Percentiles rank a stretch among this genome's conserved stretches.
These are phyloP conservation scores for Choricystis sp. DNA, from an alignment of 139 green algal species.

Conservation along the genomic window DNA sequence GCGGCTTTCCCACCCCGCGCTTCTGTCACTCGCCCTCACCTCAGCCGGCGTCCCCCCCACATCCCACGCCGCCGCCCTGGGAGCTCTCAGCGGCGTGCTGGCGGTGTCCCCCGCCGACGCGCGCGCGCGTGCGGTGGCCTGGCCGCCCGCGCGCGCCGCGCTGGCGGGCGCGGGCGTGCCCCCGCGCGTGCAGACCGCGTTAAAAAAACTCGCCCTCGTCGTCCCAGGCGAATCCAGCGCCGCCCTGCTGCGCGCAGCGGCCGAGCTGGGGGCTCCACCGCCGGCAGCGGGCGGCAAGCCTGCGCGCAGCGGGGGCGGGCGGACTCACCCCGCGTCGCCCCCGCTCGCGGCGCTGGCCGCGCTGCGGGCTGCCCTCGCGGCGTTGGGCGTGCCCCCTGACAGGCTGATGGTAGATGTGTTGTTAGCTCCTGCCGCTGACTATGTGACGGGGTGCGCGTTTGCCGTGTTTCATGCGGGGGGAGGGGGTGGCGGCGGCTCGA, in stretches of 20 bases:
- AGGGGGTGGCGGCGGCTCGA: too few relatives aligned
- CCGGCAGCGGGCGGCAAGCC: too few relatives aligned
- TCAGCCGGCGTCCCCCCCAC: not conserved
- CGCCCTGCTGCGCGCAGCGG: not conserved
- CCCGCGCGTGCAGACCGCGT: not conserved
- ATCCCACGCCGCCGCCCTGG: not conserved
- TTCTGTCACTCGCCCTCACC: constrained; percentile 25
- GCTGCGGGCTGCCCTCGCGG: not conserved
- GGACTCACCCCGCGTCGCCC: not conserved
- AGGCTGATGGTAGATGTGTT: not conserved
- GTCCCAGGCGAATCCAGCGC: not conserved
- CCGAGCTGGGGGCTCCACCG: not conserved
- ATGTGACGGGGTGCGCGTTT: not conserved
- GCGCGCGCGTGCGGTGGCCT: constrained; percentile 18
- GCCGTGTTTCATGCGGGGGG: too few relatives aligned
- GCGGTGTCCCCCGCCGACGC: constrained; percentile 17
- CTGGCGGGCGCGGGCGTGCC: constrained; percentile 44
- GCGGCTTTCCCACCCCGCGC: constrained; percentile 19
- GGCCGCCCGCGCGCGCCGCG: constrained; percentile 33
- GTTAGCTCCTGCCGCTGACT: not conserved
- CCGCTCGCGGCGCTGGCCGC: not conserved
- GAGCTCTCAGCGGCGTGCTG: constrained; percentile 9
- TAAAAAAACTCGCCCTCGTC: not conserved
- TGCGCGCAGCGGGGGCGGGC: not conserved
- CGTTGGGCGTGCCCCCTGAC: not conserved